These are phyloP conservation scores for Cucurbita ficifolia DNA, from an alignment of 306 rosid species.

Conservation along the genomic window DNA sequence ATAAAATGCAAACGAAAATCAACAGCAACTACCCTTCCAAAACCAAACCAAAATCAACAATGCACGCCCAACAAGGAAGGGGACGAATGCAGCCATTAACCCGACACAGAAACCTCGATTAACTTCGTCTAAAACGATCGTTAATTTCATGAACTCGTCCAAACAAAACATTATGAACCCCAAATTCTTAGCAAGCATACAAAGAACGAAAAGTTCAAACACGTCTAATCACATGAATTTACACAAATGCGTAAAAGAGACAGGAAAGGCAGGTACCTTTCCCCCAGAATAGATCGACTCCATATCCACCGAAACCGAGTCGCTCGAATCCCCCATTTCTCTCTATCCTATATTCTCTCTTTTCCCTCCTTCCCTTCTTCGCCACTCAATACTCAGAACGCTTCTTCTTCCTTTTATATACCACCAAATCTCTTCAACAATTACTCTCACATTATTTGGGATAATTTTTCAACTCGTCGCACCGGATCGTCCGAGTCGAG, in stretches of 20 bases:
- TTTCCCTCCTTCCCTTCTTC: background rate
- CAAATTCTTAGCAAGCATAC: conserved; percentile 11
- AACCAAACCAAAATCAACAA: conserved; percentile 1
- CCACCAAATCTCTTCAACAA: background rate
- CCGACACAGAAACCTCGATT: background rate
- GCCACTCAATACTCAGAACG: conserved; percentile 1
- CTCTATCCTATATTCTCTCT: background rate
- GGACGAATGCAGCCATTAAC: background rate
- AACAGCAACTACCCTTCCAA: background rate
- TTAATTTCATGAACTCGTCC: background rate
- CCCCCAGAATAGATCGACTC: conserved; percentile 57
- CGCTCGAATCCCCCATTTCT: conserved; percentile 56
- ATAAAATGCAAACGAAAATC: background rate
- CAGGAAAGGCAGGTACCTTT: conserved; percentile 42
- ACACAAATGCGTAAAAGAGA: background rate
- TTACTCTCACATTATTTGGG: background rate
- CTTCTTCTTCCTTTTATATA: conserved; percentile 22
- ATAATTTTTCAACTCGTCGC: conserved; percentile 12
- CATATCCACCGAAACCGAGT: conserved; percentile 78
- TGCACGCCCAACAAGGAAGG: background rate
- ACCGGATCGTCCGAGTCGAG: conserved; percentile 39
- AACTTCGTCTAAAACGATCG: background rate
- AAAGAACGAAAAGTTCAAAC: background rate
- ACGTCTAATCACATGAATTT: background rate
- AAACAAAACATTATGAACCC: background rate